Evolutionary conservation across 768 basidiomycete species (phyloP).

Genomic region (Phlebiopsis gigantea): DNA sequence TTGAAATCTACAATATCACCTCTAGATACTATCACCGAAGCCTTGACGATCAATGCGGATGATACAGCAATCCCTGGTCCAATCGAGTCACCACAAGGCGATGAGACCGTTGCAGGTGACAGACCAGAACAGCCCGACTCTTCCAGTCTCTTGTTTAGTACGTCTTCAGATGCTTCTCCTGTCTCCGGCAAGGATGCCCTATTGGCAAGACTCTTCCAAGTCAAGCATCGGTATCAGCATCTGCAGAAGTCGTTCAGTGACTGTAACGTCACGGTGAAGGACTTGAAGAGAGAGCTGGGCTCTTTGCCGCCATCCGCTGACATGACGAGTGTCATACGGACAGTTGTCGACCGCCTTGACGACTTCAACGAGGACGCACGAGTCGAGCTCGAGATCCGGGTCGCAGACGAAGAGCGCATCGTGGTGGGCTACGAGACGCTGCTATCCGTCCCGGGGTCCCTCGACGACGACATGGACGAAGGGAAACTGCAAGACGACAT

Average conservation of each 20-base stretch:
- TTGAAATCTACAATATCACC: no score
- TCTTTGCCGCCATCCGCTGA: slow-evolving; percentile 17
- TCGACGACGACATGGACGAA: slow-evolving; percentile 22
- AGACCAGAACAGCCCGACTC: background rate
- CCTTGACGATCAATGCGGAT: no score
- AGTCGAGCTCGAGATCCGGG: slow-evolving; percentile 77
- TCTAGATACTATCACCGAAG: no score
- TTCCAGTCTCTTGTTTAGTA: background rate
- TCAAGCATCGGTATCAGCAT: slow-evolving; percentile 51
- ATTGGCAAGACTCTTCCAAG: slow-evolving; percentile 38
- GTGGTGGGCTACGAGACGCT: slow-evolving; percentile 63
- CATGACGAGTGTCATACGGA: slow-evolving; percentile 33
- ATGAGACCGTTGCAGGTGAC: no score
- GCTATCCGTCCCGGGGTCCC: slow-evolving; percentile 53
- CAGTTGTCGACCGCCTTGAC: slow-evolving; percentile 55
- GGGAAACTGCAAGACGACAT: slow-evolving; percentile 46
- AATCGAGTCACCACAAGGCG: no score
- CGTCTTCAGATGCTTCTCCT: background rate
- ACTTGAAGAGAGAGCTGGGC: slow-evolving; percentile 39
- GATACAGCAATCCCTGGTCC: no score
- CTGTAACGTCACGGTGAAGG: slow-evolving; percentile 62
- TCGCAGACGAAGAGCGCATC: slow-evolving; percentile 66
- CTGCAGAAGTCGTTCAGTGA: slow-evolving; percentile 62
- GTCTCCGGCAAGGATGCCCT: slow-evolving; percentile 20
- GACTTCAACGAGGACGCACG: slow-evolving; percentile 77